Conservation (phyloP, 352 stramenopile genomes). For the Pelagophyceae sp. region DNA sequence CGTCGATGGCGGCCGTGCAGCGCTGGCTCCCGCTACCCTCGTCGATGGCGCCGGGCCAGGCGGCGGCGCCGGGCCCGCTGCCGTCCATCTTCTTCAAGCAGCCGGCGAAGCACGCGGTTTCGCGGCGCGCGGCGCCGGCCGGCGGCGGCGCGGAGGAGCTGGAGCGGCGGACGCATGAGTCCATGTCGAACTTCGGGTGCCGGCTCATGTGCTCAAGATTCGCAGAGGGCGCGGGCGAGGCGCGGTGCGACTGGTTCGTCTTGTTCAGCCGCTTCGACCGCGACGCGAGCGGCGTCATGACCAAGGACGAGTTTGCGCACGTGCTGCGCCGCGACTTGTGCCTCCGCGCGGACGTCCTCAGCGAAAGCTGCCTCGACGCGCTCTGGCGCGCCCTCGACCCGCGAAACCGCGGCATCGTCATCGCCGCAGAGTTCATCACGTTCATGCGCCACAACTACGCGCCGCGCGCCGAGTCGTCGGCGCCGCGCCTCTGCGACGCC, state of each 20-base stretch:
- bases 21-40: no score
- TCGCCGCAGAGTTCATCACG: not conserved
- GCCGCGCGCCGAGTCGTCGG: not conserved
- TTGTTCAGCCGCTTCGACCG: not conserved
- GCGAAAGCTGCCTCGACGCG: not conserved
- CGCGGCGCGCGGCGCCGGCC: no score
- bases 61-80: not conserved
- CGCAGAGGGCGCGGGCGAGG: not conserved
- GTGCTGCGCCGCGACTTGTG: not conserved
- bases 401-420: not conserved
- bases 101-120: not conserved
- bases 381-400: not conserved
- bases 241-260: not conserved
- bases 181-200: not conserved
- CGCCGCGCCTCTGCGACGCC: not conserved
- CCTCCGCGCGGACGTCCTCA: not conserved
- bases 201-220: not conserved
- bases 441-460: not conserved
- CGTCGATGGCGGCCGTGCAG: no score
- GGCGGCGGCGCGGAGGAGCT: no score
- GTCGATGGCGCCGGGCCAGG: no score
- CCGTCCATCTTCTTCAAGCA: not conserved
- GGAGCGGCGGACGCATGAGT: not conserved
- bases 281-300: not conserved
- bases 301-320: not conserved